Conservation (phyloP, 1,139 yeast species). For the Candida anutae region DNA sequence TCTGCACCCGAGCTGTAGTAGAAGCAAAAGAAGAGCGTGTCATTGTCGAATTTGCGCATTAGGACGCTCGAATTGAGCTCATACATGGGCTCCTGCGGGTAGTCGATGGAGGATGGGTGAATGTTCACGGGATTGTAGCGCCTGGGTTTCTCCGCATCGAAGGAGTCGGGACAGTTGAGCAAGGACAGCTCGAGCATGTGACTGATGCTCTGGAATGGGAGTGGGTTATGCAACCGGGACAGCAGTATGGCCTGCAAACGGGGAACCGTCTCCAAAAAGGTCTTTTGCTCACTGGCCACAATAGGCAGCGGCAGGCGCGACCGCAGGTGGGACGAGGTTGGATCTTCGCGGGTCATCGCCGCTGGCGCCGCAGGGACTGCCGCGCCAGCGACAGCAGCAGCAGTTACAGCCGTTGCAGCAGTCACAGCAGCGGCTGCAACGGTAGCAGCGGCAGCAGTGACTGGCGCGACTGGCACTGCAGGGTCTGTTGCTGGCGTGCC, state of each 20-base stretch:
- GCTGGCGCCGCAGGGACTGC: not conserved
- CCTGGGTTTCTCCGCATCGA: constrained; percentile 81
- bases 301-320: constrained; percentile 10
- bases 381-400: constrained; percentile 1
- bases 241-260: constrained; percentile 25
- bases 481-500: constrained; percentile 6
- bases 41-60: constrained; percentile 71
- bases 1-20: constrained; percentile 55
- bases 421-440: constrained; percentile 3
- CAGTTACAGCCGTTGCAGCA: not conserved
- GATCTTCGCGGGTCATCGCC: not conserved
- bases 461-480: constrained; percentile 6
- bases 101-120: constrained; percentile 84
- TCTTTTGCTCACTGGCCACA: constrained; percentile 10
- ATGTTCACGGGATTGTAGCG: constrained; percentile 75
- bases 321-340: constrained; percentile 1
- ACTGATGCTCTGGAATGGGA: constrained; percentile 50
- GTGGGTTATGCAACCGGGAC: constrained; percentile 38
- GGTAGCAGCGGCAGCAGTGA: constrained; percentile 6
- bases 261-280: constrained; percentile 25
- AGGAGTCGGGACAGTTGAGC: constrained; percentile 87
- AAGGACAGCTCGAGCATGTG: constrained; percentile 65
- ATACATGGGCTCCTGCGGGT: constrained; percentile 83
- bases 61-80: constrained; percentile 45
- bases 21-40: constrained; percentile 86